Evolutionary conservation across 1,284 basidiomycete genomes (phyloP).

Genomic region (Puccinia brachypodii): DNA sequence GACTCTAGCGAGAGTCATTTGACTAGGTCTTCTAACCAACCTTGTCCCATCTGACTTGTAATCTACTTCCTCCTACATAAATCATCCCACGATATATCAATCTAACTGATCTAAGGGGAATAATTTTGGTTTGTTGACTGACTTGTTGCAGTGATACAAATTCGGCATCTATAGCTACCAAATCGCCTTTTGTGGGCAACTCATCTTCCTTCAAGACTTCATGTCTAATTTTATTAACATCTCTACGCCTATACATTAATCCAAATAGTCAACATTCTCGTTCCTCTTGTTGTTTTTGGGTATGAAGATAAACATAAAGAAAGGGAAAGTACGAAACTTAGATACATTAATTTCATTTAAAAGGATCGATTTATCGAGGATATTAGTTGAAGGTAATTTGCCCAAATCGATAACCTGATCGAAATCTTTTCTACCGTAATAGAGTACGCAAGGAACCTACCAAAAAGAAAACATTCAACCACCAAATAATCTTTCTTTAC

Average conservation of each 20-base stretch:
- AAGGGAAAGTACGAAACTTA: conserved; percentile 63
- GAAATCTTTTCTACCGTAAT: conserved; percentile 76
- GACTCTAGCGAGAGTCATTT: conserved; percentile 88
- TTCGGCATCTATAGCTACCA: conserved; percentile 95
- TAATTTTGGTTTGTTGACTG: conserved; percentile 45
- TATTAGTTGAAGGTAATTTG: conserved; percentile 65
- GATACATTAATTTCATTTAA: conserved; percentile 84
- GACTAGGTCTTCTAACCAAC: conserved; percentile 84
- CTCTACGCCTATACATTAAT: conserved; percentile 66
- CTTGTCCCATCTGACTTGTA: conserved; percentile 91
- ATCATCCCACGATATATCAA: no score
- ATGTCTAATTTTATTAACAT: conserved; percentile 73
- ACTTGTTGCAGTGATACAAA: conserved; percentile 95
- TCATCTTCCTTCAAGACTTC: conserved; percentile 72
- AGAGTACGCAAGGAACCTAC: conserved; percentile 81
- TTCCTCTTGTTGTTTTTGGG: neutral
- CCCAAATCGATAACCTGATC: conserved; percentile 66
- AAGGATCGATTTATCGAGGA: conserved; percentile 73
- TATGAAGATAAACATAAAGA: neutral
- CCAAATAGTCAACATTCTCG: conserved; percentile 42
- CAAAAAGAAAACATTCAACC: neutral
- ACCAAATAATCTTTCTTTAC: neutral
- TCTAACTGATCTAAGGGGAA: no score
- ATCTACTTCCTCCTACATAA: conserved; percentile 80
- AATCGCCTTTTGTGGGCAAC: conserved; percentile 76